A percentile compares a stretch with the other conserved stretches of the same genome.
Conservation (phyloP, 805 yeast species). For the Starmerella asiatica region DNA sequence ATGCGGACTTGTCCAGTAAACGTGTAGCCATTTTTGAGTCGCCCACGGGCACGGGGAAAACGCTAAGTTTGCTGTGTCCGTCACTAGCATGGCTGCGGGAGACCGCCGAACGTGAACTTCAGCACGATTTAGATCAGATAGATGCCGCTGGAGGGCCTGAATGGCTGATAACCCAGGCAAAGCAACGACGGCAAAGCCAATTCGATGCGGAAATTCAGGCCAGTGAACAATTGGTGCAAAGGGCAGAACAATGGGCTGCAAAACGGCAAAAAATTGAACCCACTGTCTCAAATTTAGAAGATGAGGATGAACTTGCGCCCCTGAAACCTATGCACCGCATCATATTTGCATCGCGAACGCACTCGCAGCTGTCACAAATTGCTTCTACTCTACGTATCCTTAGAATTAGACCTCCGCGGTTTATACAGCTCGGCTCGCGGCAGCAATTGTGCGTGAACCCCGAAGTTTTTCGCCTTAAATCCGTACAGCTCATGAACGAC, state of each 20-base stretch:
- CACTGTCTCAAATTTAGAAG: background rate
- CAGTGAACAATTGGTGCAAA: slow-evolving; percentile 20
- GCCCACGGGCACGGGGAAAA: slow-evolving; percentile 90
- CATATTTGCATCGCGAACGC: slow-evolving; percentile 73
- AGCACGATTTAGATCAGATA: slow-evolving; percentile 14
- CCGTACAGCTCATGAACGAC: slow-evolving; percentile 53
- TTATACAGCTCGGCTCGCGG: slow-evolving; percentile 65
- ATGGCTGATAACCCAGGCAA: slow-evolving; percentile 44
- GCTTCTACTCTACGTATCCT: slow-evolving; percentile 56
- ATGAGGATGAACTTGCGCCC: slow-evolving; percentile 3
- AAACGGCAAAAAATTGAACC: background rate
- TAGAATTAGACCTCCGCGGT: slow-evolving; percentile 52
- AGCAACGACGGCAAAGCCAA: slow-evolving; percentile 17
- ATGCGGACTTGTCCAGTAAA: slow-evolving; percentile 37
- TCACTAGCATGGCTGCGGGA: slow-evolving; percentile 70
- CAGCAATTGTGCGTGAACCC: slow-evolving; percentile 73
- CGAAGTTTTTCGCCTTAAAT: slow-evolving; percentile 37
- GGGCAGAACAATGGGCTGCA: background rate
- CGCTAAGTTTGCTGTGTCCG: slow-evolving; percentile 73
- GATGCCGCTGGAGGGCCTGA: slow-evolving; percentile 49
- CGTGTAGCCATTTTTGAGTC: slow-evolving; percentile 77
- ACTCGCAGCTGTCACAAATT: slow-evolving; percentile 75
- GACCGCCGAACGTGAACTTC: slow-evolving; percentile 17
- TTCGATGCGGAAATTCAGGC: slow-evolving; percentile 17
- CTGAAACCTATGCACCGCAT: slow-evolving; percentile 35